A percentile compares a stretch with the other conserved stretches of the same genome.
Conservation (phyloP, 1,284 basidiomycete genomes). For the Limonomyces culmigenus region DNA sequence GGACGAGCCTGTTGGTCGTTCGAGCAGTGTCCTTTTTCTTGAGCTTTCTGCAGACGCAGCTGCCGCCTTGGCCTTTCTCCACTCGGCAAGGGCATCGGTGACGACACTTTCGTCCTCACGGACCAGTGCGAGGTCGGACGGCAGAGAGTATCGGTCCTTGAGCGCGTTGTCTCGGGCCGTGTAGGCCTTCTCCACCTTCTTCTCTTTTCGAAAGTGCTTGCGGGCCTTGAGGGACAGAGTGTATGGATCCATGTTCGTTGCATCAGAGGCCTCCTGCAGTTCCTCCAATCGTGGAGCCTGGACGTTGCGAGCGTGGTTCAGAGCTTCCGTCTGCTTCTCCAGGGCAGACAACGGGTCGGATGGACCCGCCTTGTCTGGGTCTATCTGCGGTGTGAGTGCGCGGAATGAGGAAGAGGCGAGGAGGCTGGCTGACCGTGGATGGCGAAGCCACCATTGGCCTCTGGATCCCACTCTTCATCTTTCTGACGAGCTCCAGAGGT, state of each 20-base stretch:
- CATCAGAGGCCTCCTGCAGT: constrained; percentile 56
- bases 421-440: constrained; percentile 41
- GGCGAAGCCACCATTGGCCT: constrained; percentile 87
- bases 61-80: constrained; percentile 32
- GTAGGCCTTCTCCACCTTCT: constrained; percentile 57
- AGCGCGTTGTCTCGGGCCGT: constrained; percentile 51
- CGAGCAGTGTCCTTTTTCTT: constrained; percentile 30
- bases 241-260: constrained; percentile 76
- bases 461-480: constrained; percentile 91
- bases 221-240: constrained; percentile 56
- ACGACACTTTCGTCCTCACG: constrained; percentile 38
- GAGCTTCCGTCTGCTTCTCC: constrained; percentile 74
- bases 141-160: constrained; percentile 59
- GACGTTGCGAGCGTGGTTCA: constrained; percentile 53
- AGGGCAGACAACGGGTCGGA: constrained; percentile 74
- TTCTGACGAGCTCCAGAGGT: constrained; percentile 80
- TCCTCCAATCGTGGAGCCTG: constrained; percentile 65
- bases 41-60: constrained; percentile 20
- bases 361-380: constrained; percentile 50
- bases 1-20: constrained; percentile 11
- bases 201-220: constrained; percentile 71
- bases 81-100: constrained; percentile 42
- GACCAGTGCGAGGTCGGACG: constrained; percentile 38
- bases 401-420: not conserved
- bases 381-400: constrained; percentile 18